phyloP scores from a whole-genome alignment of 306 rosid species.

The Pterocarpus macrocarpus region DNA sequence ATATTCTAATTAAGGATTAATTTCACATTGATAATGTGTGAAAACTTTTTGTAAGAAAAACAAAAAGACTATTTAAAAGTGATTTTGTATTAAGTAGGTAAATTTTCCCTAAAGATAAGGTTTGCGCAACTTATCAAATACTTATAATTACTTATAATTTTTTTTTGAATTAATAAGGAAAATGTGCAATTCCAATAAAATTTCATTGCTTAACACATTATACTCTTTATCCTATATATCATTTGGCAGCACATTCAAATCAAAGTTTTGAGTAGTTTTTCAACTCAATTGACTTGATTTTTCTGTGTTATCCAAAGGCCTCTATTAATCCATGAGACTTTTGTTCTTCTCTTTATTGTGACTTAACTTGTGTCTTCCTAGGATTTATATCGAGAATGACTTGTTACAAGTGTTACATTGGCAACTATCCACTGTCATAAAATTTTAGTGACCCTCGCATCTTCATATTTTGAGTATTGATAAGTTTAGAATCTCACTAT shows the following conservation, averaged over 20 bases:
- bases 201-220: no score
- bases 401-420: conserved; percentile 36
- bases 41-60: no score
- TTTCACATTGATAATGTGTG: no score
- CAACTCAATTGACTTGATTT: background rate
- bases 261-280: background rate
- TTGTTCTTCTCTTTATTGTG: conserved; percentile 45
- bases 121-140: no score
- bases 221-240: background rate
- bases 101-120: no score
- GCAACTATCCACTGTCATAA: background rate
- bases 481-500: background rate
- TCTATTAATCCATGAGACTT: background rate
- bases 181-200: no score
- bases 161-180: no score
- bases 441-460: background rate
- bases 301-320: background rate
- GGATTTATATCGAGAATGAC: conserved; percentile 36
- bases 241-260: conserved; percentile 32
- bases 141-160: no score
- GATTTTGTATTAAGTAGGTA: no score
- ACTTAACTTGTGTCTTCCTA: conserved; percentile 55
- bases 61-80: no score
- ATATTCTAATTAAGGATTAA: no score
- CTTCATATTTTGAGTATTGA: background rate